phyloP scores from a whole-genome alignment of 805 yeast species.

The Metschnikowia gruessii region DNA sequence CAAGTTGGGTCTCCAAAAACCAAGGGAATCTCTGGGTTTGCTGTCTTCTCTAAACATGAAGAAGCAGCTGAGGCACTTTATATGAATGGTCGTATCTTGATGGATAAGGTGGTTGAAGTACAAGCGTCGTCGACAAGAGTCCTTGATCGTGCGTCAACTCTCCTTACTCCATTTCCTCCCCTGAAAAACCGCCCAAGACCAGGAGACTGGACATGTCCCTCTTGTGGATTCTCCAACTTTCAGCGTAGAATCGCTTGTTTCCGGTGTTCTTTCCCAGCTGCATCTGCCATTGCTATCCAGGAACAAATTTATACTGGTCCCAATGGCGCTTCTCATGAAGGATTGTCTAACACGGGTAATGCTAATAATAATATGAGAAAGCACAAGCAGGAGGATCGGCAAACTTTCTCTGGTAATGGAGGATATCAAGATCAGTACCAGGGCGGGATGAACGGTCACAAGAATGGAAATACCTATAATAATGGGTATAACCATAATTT shows the following conservation, averaged over 20 bases:
- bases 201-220: slow-evolving; percentile 98
- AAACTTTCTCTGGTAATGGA: slow-evolving; percentile 8
- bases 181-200: slow-evolving; percentile 88
- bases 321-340: neutral
- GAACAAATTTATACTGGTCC: slow-evolving; percentile 48
- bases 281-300: slow-evolving; percentile 66
- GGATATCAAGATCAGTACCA: slow-evolving; percentile 16
- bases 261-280: slow-evolving; percentile 85
- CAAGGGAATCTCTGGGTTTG: slow-evolving; percentile 66
- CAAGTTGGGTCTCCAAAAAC: slow-evolving; percentile 35
- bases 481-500: slow-evolving; percentile 17
- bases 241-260: slow-evolving; percentile 93
- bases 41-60: slow-evolving; percentile 78
- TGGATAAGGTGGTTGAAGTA: slow-evolving; percentile 75
- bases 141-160: slow-evolving; percentile 77
- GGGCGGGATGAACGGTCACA: slow-evolving; percentile 10
- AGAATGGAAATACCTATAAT: slow-evolving; percentile 16
- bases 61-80: slow-evolving; percentile 77
- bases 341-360: neutral
- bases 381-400: slow-evolving; percentile 17
- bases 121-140: slow-evolving; percentile 81
- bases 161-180: slow-evolving; percentile 80
- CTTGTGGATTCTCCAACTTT: slow-evolving; percentile 92
- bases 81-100: slow-evolving; percentile 73
- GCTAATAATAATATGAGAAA: slow-evolving; percentile 5